Base-by-base conservation (phyloP, 2,329 filamentous ascomycete genomes). In the Microsporum canis region DNA sequence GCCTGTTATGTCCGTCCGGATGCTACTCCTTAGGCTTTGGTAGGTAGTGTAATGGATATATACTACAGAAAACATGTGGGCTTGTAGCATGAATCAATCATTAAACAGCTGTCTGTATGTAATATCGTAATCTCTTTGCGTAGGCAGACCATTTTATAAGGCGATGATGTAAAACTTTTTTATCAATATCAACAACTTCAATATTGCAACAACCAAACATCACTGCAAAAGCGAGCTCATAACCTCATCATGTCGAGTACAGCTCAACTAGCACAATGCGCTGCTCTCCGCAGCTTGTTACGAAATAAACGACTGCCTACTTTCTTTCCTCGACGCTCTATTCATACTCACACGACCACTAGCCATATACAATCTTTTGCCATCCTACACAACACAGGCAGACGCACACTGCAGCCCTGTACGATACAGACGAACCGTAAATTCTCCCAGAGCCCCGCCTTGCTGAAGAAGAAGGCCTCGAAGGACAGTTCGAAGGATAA, bases 381-480 rank as follows among this genome's bases (percentile, higher is more conserved):
- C 39, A 43, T 43, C n/a, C 34, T 36, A 36, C 49, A 14, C 49
- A 53, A 5, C 27, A 7, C 2, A 23, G 4, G 31, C 31, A 53
- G 8, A 34, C 29, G 14, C 49, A 7, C 29, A 5, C 49, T 23
- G 12, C 49, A 53, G 31, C 5, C 27, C 6, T 3, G 10, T 4
- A 51, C 14, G 1, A 34, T n/a, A n/a, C 29, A 31, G 3, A 10
- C 39, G 27, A 53, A n/a, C 27, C 27, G 49, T 12, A 33, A 47
- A 57, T 82, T 84, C 68, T 73, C 76, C 27, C 75, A 71, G 27
- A 77, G 77, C 27, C 66, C 71, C 1, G 41, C 63, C 5, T 69
- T 78, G 17, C 69, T 71, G 57, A 84, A 84, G 68, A 78, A 78
- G 68, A 83, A 83, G 66, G 73, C 75, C 8, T 14, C 49, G 12